Evolutionary conservation across 2,329 filamentous ascomycete genomes (phyloP).

Genomic region (Claviceps maximensis): DNA sequence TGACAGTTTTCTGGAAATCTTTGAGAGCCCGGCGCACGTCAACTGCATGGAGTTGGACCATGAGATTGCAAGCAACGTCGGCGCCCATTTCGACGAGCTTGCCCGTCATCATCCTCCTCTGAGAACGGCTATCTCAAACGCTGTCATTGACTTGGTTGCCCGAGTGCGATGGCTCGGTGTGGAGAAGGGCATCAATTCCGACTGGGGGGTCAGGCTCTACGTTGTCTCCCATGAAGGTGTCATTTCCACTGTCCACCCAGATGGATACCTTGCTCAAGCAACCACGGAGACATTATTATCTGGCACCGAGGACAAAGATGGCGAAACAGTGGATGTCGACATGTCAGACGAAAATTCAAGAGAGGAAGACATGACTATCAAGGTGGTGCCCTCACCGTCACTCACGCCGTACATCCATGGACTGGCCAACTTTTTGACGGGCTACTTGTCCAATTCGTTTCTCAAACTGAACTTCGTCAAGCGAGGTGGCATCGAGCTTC

Average conservation of each 20-base stretch:
- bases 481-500: conserved; percentile 65
- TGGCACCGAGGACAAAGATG: conserved; percentile 23
- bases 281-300: conserved; percentile 18
- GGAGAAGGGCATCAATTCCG: conserved; percentile 51
- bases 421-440: conserved; percentile 58
- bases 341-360: conserved; percentile 44
- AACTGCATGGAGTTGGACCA: conserved; percentile 67
- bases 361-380: not conserved
- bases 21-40: conserved; percentile 82
- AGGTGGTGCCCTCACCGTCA: conserved; percentile 17
- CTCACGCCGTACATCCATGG: conserved; percentile 62
- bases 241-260: conserved; percentile 38
- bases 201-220: conserved; percentile 71
- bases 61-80: conserved; percentile 57
- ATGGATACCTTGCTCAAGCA: conserved; percentile 20
- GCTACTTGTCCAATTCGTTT: conserved; percentile 61
- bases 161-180: conserved; percentile 65
- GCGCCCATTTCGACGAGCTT: conserved; percentile 82
- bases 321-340: conserved; percentile 42
- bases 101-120: conserved; percentile 83
- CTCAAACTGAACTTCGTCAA: conserved; percentile 65
- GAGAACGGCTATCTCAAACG: conserved; percentile 65
- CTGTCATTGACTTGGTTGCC: conserved; percentile 80
- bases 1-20: conserved; percentile 87
- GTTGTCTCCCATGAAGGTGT: conserved; percentile 44